Base-by-base conservation (phyloP, 2,329 filamentous ascomycete species). In the Epicoccum nigrum region DNA sequence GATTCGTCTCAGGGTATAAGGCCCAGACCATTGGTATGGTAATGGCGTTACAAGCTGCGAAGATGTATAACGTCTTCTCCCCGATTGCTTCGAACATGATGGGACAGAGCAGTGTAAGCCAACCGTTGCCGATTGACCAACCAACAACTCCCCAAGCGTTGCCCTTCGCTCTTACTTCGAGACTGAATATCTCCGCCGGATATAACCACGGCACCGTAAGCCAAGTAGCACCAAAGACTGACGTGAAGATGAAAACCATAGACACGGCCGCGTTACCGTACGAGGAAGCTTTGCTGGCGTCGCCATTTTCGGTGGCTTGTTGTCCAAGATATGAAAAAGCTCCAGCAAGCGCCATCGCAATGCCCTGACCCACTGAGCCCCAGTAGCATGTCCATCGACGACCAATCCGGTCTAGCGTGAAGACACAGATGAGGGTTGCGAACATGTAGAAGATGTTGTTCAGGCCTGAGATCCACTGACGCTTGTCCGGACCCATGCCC, bases 101-200 rank as follows among this genome's bases (percentile, higher is more conserved):
- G 0, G 74, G 74, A n/a, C 68, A 72, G 1, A 76, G 64, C 0
- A 77, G 61, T 0, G 72, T 69, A 3, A 82, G 69, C 84, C 85
- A 88, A 13, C 86, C 87, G 58, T 90, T 90, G 0, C 88, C 88
- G 42, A 91, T 89, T 12, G 80, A 83, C 88, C 88, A 92, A 0
- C 88, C 88, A 0, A 90, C 82, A 0, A 91, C 87, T 16, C 88
- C 87, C 81, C 84, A 90, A 1, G 88, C 86, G 54, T 90, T 91
- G 5, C 88, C 88, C 60, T 87, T 86, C 1, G 88, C 88, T 17
- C 88, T 81, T 0, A 90, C 81, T 53, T 87, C 81, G 0, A 90
- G 72, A 0, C 88, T 87, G 62, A 89, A 91, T 48, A 90, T 90
- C 65, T 92, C 87, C 1, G 87, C 86, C 0, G 85, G 86, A 47